Conservation (phyloP, 495 filamentous ascomycete species). For the Penicillium silybi region DNA sequence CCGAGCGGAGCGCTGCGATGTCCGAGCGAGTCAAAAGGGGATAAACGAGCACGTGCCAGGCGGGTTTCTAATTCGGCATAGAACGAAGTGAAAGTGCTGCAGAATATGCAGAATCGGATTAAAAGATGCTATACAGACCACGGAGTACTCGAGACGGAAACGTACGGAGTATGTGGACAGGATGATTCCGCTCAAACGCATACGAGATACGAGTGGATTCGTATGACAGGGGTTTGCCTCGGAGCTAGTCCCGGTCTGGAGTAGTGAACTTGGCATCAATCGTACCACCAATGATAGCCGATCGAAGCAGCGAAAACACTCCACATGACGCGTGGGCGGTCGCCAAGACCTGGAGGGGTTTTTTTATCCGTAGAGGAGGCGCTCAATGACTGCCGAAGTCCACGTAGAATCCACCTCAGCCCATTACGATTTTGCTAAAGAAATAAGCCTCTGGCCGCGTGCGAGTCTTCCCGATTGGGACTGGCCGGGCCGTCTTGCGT, state of each 20-base stretch:
- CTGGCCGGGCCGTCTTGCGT: neutral
- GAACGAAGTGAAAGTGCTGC: neutral
- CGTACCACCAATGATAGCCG: neutral
- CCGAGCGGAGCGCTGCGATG: neutral
- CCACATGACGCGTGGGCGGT: neutral
- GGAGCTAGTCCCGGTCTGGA: neutral
- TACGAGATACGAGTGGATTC: neutral
- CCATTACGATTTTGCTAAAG: neutral
- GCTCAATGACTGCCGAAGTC: neutral
- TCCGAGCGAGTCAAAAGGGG: neutral
- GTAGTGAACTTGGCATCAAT: neutral
- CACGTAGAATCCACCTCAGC: neutral
- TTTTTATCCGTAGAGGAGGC: neutral
- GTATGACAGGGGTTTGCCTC: neutral
- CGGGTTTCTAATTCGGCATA: neutral
- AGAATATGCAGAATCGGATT: neutral
- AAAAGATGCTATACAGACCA: neutral
- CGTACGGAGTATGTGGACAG: too few relatives aligned
- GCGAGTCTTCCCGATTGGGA: neutral
- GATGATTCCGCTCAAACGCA: neutral
- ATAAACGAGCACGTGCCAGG: neutral
- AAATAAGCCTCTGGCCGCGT: neutral
- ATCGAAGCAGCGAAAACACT: neutral
- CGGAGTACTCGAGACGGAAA: neutral
- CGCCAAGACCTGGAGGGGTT: neutral